Percentiles rank a stretch among this genome's conserved stretches.
These are phyloP conservation scores for Pleurotus giganteus DNA, from an alignment of 768 basidiomycete genomes.

Conservation along the genomic window DNA sequence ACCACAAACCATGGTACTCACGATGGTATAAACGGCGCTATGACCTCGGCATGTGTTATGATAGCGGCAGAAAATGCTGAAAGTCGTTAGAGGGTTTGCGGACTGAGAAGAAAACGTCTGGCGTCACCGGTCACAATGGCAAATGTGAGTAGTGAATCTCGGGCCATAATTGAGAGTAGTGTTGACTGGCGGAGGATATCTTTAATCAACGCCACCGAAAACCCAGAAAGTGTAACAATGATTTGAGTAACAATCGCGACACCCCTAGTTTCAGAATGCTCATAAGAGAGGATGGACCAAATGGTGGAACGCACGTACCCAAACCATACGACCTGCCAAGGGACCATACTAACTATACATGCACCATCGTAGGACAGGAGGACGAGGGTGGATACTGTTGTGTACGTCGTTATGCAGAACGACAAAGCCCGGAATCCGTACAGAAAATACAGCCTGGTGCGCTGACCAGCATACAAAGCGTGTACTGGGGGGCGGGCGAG, in stretches of 20 bases:
- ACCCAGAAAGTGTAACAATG: not conserved
- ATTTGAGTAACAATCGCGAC: conserved; percentile 2
- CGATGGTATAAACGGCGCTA: conserved; percentile 2
- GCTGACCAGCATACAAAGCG: not conserved
- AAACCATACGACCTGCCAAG: conserved; percentile 6
- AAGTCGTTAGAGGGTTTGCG: not conserved
- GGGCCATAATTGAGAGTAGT: conserved; percentile 1
- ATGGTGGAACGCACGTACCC: not conserved
- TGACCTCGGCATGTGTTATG: not conserved
- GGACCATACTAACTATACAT: not conserved
- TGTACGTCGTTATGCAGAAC: not conserved
- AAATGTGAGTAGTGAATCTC: conserved; percentile 4
- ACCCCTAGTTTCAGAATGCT: not conserved
- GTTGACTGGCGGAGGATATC: not conserved
- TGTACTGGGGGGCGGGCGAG: not conserved
- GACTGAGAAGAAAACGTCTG: not conserved
- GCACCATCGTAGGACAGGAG: conserved; percentile 6
- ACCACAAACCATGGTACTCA: not conserved
- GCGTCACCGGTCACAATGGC: not conserved
- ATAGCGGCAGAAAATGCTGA: conserved; percentile 2
- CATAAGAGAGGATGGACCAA: not conserved
- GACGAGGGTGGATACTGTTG: not conserved
- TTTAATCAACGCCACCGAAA: not conserved
- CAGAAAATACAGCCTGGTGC: not conserved
- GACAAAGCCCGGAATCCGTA: not conserved